Evolutionary conservation across 129 eudicot genomes (phyloP).

Genomic region (Centaurea solstitialis): DNA sequence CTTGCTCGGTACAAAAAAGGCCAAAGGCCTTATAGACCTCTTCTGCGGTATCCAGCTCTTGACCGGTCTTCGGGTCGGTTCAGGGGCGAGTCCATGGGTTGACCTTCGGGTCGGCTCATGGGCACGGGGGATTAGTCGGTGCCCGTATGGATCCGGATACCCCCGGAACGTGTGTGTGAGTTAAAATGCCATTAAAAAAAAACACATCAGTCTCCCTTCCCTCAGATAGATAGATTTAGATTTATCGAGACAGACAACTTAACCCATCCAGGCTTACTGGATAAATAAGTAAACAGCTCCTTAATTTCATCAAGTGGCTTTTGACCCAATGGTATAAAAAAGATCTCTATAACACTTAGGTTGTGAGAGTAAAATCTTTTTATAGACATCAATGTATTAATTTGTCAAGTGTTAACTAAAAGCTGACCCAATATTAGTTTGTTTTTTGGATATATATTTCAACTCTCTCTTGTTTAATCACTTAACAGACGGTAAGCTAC

Average conservation of each 20-base stretch:
- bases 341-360: background rate
- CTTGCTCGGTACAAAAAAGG: too few species aligned
- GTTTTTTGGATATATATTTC: background rate
- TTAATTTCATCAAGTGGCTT: background rate
- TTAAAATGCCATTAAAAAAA: too few species aligned
- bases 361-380: background rate
- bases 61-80: too few species aligned
- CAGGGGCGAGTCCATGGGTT: too few species aligned
- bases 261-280: background rate
- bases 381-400: background rate
- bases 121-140: too few species aligned
- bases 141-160: too few species aligned
- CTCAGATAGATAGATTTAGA: too few species aligned
- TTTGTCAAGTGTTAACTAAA: background rate
- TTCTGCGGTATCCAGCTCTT: too few species aligned
- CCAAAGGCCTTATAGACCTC: too few species aligned
- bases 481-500: conserved; percentile 61
- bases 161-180: too few species aligned
- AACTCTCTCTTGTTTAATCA: conserved; percentile 5
- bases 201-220: background rate
- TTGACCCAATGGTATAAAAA: background rate
- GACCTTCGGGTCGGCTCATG: too few species aligned
- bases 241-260: too few species aligned
- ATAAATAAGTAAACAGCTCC: background rate
- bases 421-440: background rate